Evolutionary conservation across 1,284 basidiomycete species (phyloP), one percentile per base, ranked within the genome.

Genomic region (Ustilago trichophora): DNA sequence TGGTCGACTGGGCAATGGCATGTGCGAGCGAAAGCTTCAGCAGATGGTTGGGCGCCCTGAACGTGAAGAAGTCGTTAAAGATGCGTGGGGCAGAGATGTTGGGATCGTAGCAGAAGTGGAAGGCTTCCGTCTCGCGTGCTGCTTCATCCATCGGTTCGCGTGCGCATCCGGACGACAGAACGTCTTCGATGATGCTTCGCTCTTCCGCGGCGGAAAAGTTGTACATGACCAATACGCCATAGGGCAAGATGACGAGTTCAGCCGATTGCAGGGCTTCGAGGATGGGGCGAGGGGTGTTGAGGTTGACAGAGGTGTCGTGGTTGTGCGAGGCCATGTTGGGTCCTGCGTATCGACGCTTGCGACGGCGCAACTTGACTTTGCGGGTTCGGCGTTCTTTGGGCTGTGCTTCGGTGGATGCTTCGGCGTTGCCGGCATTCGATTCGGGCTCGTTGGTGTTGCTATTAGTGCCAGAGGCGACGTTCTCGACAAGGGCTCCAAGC

Each of bases 1-100:
- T 89, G 0, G 93, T 96, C 7, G 91, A 93, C 82, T 98, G 93
- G 0, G 93, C 94, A 32, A 97, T 87, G 1, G 93, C 94, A 69
- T 97, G 94, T 0, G 94, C 88, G 47, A 97, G 88, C 21, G 91
- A 93, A n/a, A 97, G 86, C 79, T 86, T 84, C 73, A 84, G 80
- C 26, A 84, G 66, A 51, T 80, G 75, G 89, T 85, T 95, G 92
- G 83, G 95, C 89, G 13, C 57, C 19, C 67, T 58, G 52, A 77
- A 72, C 33, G 43, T 93, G 84, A 93, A 93, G 81, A 93, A 92
- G 81, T 93, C 91, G 69, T 93, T 92, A 82, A 84, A 84, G 77
- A 85, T 84, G 62, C 85, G 91, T 91, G 75, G 55, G 90, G 87
- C 34, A 89, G 92, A 76, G 89, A 93, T 18, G 87, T 89, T 84